Evolutionary conservation across 139 green algal species (phyloP).

Genomic region (Chlamydomonas applanata): DNA sequence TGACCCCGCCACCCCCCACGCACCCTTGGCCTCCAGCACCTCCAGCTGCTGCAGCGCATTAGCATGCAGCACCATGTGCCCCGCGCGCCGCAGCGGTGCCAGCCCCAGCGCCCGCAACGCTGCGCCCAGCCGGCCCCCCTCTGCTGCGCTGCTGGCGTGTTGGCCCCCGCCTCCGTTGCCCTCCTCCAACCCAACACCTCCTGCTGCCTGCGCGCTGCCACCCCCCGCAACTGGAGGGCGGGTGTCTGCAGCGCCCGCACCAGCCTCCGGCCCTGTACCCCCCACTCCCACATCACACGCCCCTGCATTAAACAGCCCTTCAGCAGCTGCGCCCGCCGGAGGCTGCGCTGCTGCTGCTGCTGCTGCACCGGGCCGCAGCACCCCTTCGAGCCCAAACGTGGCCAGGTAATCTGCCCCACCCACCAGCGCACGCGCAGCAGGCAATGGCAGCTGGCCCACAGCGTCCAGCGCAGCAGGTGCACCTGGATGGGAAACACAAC

Average conservation of each 20-base stretch:
- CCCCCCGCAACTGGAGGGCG: too few relatives aligned
- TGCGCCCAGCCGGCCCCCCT: neutral
- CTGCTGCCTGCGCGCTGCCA: too few relatives aligned
- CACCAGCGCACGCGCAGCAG: slow-evolving; percentile 56
- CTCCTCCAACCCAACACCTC: too few relatives aligned
- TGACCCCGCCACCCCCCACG: neutral
- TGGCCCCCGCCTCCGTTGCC: slow-evolving; percentile 20
- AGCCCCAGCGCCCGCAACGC: neutral
- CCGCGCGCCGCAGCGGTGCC: neutral
- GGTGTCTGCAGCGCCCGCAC: too few relatives aligned
- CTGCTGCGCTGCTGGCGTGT: neutral
- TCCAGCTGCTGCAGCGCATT: slow-evolving; percentile 69
- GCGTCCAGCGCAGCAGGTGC: neutral
- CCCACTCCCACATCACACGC: too few relatives aligned
- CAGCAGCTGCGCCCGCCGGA: too few relatives aligned
- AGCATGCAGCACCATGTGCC: slow-evolving; percentile 51
- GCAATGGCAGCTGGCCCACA: slow-evolving; percentile 48
- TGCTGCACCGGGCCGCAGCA: slow-evolving; percentile 51
- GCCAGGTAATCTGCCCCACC: slow-evolving; percentile 63
- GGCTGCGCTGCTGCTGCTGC: too few relatives aligned
- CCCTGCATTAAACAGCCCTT: too few relatives aligned
- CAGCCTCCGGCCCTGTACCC: too few relatives aligned
- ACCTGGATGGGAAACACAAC: neutral
- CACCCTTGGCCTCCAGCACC: slow-evolving; percentile 27
- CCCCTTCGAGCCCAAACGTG: slow-evolving; percentile 61